phyloP scores from a whole-genome alignment of 1,284 basidiomycete genomes.

The Sanghuangporus baumii region DNA sequence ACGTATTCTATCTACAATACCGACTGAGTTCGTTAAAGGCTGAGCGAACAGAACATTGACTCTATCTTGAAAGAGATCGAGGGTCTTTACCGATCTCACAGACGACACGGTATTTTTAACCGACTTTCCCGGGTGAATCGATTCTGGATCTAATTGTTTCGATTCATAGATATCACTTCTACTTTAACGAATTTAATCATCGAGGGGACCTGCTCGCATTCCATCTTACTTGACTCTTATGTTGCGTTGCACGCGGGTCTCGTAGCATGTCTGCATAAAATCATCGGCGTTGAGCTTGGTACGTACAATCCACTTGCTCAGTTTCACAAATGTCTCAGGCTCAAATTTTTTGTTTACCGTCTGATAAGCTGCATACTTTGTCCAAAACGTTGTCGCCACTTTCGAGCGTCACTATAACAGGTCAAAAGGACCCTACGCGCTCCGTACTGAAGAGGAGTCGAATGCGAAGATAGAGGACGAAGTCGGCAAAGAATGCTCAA shows the following conservation, averaged over 20 bases:
- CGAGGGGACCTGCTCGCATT: constrained; percentile 77
- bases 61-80: constrained; percentile 78
- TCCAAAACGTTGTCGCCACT: constrained; percentile 59
- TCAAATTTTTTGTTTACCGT: neutral
- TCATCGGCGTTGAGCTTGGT: constrained; percentile 91
- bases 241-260: constrained; percentile 90
- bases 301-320: constrained; percentile 22
- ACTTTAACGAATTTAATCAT: constrained; percentile 78
- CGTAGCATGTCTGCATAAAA: constrained; percentile 77
- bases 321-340: constrained; percentile 10
- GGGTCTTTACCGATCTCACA: constrained; percentile 70
- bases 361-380: constrained; percentile 64
- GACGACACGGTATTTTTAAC: constrained; percentile 65
- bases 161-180: constrained; percentile 68
- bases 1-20: neutral
- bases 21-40: constrained; percentile 35
- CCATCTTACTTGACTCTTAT: constrained; percentile 85
- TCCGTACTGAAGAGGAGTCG: constrained; percentile 19
- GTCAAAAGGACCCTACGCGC: constrained; percentile 13
- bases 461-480: constrained; percentile 27
- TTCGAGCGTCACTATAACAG: constrained; percentile 57
- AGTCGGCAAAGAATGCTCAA: constrained; percentile 81
- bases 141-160: neutral
- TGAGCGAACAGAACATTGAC: constrained; percentile 89
- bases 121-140: constrained; percentile 6